phyloP scores from a whole-genome alignment of 1,284 basidiomycete genomes.

The Cutaneotrichosporon cutaneum region DNA sequence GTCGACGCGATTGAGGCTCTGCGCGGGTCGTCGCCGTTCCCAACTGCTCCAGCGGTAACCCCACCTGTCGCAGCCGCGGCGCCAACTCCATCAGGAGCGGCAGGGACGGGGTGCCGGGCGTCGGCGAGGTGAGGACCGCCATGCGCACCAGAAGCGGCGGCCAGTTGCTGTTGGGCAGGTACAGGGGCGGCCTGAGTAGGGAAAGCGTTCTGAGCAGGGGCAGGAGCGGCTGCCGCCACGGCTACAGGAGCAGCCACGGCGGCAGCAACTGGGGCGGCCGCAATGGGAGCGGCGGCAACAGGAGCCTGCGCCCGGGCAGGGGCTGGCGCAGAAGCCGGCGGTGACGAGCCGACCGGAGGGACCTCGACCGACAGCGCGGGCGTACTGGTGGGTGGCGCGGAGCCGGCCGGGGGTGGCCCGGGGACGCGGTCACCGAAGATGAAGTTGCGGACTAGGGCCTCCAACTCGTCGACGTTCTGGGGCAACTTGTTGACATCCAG shows the following conservation, averaged over 20 bases:
- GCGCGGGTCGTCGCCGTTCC: neutral
- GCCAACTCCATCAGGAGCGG: too few species aligned
- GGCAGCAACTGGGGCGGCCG: neutral
- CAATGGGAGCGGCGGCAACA: neutral
- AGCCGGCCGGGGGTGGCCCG: constrained; percentile 12
- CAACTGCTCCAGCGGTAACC: neutral
- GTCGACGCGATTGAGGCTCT: neutral
- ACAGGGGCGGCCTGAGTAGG: too few species aligned
- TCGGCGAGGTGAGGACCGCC: too few species aligned
- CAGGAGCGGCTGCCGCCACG: neutral
- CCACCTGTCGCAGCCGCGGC: too few species aligned
- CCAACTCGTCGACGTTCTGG: constrained; percentile 65
- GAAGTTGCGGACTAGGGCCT: constrained; percentile 61
- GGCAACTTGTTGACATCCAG: constrained; percentile 64
- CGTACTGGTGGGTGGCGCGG: neutral
- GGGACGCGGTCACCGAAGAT: constrained; percentile 56
- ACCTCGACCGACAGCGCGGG: constrained; percentile 2
- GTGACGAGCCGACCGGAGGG: neutral
- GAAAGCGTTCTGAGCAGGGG: neutral
- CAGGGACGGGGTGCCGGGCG: too few species aligned
- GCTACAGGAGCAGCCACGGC: too few species aligned
- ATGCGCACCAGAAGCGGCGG: too few species aligned
- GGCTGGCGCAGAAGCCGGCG: neutral
- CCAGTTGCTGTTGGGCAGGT: too few species aligned
- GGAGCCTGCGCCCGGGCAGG: neutral